Conservation (phyloP, 306 rosid species). For the Inga laurina region DNA sequence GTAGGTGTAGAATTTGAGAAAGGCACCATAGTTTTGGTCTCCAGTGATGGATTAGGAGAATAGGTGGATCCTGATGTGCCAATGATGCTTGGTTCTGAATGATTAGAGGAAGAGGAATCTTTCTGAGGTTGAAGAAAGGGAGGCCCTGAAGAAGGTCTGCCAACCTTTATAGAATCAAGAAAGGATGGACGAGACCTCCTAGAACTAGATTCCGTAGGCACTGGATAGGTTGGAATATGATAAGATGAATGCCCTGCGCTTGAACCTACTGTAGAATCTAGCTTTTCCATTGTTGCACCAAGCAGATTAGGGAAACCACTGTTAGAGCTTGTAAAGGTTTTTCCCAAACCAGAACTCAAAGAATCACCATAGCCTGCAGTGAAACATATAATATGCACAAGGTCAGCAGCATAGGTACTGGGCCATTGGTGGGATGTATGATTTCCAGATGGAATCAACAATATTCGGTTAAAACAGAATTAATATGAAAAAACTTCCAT, state of each 20-base stretch:
- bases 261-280: conserved; percentile 43
- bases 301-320: conserved; percentile 42
- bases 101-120: conserved; percentile 46
- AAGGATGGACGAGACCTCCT: conserved; percentile 85
- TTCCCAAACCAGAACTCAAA: conserved; percentile 42
- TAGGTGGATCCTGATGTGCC: conserved; percentile 43
- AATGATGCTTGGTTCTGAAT: conserved; percentile 44
- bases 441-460: conserved; percentile 37
- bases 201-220: conserved; percentile 56
- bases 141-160: conserved; percentile 57
- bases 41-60: conserved; percentile 48
- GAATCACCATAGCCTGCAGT: conserved; percentile 44
- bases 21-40: conserved; percentile 43
- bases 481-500: conserved; percentile 10
- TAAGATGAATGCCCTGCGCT: conserved; percentile 50
- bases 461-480: conserved; percentile 4
- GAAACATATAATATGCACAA: conserved; percentile 37
- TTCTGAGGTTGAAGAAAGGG: conserved; percentile 47
- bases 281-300: conserved; percentile 44
- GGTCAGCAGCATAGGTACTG: conserved; percentile 41
- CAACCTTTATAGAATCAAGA: conserved; percentile 76
- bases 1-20: conserved; percentile 42
- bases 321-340: conserved; percentile 38
- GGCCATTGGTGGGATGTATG: conserved; percentile 23
- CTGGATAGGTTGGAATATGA: conserved; percentile 46